Evolutionary conservation across 2,329 filamentous ascomycete genomes (phyloP), one percentile per base, ranked within the genome.

Genomic region (Aspergillus costaricaensis): DNA sequence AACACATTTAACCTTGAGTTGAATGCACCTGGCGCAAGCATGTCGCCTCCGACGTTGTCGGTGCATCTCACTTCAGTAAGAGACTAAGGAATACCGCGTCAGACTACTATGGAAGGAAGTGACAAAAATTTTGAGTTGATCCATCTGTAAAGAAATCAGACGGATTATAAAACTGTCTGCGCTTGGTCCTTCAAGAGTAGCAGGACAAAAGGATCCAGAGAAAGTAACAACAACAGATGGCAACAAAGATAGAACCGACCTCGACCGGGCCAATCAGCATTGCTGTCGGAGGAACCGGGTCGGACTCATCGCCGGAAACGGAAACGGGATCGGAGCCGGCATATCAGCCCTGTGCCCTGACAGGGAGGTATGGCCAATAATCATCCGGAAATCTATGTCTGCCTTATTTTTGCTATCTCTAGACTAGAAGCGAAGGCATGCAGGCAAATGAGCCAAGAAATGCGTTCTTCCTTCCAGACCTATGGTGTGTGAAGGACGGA

Each of bases 1-100:
- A 5, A 52, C 19, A 27, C 61, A 62, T 55, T 58, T 62, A 9
- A 58, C 57, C 53, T 62, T 62, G 2, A 54, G 17, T 8, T 57
- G 38, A 12, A 60, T 50, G 17, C 61, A 62, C 47, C 61, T 25
- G 8, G 36, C 15, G n/a, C 61, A 62, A 4, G 61, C 55, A 12
- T 60, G 55, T 9, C 58, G 43, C 4, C 49, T 54, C n/a, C 41
- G 55, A 17, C 17, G 32, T 27, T 55, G 50, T 32, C 55, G 43
- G 17, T 21, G 41, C 41, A 44, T 44, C 4, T 10, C 7, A 5
- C n/a, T 19, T 21, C 17, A 21, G 39, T 12, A 6, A 44, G 2
- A 12, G 41, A 43, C 41, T 5, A 4, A 0, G n/a, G 2, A 41
- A 44, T 44, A 6, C 12, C 41, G 19, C 41, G 12, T 44, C 41